These are phyloP conservation scores for Camellia oleifera DNA, from an alignment of 179 eudicot genomes.

Conservation along the genomic window DNA sequence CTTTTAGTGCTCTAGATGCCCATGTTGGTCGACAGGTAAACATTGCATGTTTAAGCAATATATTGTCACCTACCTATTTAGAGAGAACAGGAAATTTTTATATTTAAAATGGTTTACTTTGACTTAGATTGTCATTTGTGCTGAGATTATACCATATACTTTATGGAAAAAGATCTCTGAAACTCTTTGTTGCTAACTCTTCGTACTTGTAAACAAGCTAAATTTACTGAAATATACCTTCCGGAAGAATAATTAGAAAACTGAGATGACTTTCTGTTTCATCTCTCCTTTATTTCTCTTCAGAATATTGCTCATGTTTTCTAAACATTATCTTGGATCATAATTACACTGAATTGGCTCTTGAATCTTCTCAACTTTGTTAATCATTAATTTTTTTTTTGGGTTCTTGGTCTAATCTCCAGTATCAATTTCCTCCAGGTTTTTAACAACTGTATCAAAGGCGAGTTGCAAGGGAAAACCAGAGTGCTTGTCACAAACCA, in stretches of 20 bases:
- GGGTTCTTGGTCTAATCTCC: neutral
- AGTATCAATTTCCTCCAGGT: conserved; percentile 41
- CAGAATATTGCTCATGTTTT: neutral
- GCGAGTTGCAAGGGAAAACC: conserved; percentile 71
- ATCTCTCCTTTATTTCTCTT: neutral
- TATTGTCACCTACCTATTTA: neutral
- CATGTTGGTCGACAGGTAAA: conserved; percentile 56
- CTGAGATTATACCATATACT: neutral
- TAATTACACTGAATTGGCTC: too few relatives aligned
- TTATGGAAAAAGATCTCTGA: neutral
- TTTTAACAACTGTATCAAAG: conserved; percentile 79
- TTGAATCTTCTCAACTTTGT: too few relatives aligned
- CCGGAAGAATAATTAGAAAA: neutral
- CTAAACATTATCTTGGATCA: too few relatives aligned
- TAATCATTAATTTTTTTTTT: neutral
- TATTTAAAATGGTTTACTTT: neutral
- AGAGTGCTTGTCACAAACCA: conserved; percentile 93
- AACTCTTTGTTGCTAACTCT: neutral
- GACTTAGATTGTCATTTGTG: neutral
- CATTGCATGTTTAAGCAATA: neutral
- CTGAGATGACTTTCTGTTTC: neutral
- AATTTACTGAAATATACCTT: neutral
- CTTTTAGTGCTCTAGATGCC: conserved; percentile 60
- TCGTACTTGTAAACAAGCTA: neutral
- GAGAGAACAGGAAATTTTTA: neutral